Evolutionary conservation across 2,329 filamentous ascomycete species (phyloP).

Genomic region (Sporothrix pseudoabietina): DNA sequence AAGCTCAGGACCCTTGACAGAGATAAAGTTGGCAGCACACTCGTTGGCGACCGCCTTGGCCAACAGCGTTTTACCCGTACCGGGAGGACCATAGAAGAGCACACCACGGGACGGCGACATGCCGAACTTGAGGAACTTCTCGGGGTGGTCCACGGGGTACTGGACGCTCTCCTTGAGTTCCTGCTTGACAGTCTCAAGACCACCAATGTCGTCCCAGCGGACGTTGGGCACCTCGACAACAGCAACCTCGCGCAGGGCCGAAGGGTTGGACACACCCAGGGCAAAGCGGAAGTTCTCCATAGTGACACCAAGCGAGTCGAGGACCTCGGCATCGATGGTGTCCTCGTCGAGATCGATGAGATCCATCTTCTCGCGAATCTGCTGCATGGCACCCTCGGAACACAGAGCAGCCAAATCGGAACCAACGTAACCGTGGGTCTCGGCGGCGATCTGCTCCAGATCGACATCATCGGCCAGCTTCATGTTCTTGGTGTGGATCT

Average conservation of each 20-base stretch:
- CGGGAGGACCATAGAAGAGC: slow-evolving; percentile 96
- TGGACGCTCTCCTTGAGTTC: slow-evolving; percentile 98
- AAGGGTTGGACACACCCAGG: slow-evolving; percentile 96
- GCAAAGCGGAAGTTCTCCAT: slow-evolving; percentile 99
- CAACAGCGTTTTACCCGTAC: slow-evolving; percentile 99
- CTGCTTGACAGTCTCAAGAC: slow-evolving; percentile 96
- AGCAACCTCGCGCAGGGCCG: slow-evolving; percentile 95
- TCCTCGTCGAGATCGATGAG: slow-evolving; percentile 98
- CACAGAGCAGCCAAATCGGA: slow-evolving; percentile 98
- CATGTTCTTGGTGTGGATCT: slow-evolving; percentile 99
- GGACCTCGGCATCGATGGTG: slow-evolving; percentile 96
- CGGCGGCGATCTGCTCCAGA: slow-evolving; percentile 91
- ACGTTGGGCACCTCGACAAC: slow-evolving; percentile 99
- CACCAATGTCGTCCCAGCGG: slow-evolving; percentile 99
- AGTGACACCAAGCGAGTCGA: slow-evolving; percentile 96
- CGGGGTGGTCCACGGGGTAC: slow-evolving; percentile 98
- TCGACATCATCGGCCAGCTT: slow-evolving; percentile 97
- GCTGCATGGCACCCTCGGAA: slow-evolving; percentile 99
- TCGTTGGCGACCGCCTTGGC: slow-evolving; percentile 99
- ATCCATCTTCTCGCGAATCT: slow-evolving; percentile 99
- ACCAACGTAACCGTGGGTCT: slow-evolving; percentile 98
- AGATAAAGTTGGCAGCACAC: slow-evolving; percentile 99
- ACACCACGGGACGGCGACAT: slow-evolving; percentile 97
- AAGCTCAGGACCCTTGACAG: slow-evolving; percentile 96
- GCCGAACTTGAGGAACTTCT: slow-evolving; percentile 99